These are phyloP conservation scores for Metschnikowia peoriensis DNA, from an alignment of 805 yeast species.

Conservation along the genomic window DNA sequence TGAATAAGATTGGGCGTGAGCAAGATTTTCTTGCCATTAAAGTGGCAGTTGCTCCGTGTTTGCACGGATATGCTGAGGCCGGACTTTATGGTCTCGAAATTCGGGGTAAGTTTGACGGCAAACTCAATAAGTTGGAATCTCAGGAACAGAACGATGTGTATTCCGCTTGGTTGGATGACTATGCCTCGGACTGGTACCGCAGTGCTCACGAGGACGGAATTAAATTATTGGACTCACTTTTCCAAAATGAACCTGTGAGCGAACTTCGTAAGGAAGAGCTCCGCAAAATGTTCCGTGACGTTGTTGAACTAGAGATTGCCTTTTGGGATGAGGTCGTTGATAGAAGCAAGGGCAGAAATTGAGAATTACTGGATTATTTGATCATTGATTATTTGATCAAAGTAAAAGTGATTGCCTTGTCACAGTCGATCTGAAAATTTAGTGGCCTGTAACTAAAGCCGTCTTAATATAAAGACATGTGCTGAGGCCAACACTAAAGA, in stretches of 20 bases:
- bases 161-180: conserved; percentile 60
- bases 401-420: no score
- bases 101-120: conserved; percentile 14
- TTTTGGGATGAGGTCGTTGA: conserved; percentile 61
- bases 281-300: conserved; percentile 57
- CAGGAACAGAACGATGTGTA: conserved; percentile 30
- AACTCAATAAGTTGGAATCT: conserved; percentile 22
- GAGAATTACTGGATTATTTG: not conserved
- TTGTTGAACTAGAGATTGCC: conserved; percentile 56
- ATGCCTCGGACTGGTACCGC: conserved; percentile 55
- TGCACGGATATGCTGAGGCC: conserved; percentile 69
- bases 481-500: no score
- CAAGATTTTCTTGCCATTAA: conserved; percentile 64
- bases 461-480: no score
- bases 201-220: conserved; percentile 54
- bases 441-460: no score
- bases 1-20: conserved; percentile 50
- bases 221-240: conserved; percentile 44
- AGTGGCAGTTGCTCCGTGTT: conserved; percentile 72
- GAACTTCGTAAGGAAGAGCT: conserved; percentile 48
- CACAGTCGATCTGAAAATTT: no score
- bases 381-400: no score
- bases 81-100: conserved; percentile 32
- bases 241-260: conserved; percentile 30
- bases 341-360: not conserved